These are phyloP conservation scores for Backusella liffmaniae DNA, from an alignment of 192 early-diverging fungal species.

Conservation along the genomic window DNA sequence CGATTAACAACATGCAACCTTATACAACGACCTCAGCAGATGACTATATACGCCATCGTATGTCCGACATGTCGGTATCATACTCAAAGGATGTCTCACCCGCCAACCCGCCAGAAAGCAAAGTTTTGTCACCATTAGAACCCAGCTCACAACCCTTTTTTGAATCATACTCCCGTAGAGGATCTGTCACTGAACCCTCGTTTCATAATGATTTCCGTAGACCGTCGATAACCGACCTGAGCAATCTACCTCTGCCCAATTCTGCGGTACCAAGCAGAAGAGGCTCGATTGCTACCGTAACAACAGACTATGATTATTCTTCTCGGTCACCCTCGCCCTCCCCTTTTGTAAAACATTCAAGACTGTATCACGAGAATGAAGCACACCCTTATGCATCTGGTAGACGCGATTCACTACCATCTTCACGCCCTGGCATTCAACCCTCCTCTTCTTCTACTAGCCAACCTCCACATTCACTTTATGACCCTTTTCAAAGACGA, in stretches of 20 bases:
- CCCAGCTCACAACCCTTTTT: slow-evolving; percentile 25
- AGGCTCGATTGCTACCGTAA: slow-evolving; percentile 29
- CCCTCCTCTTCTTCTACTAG: not conserved
- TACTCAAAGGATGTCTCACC: slow-evolving; percentile 15
- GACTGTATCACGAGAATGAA: not conserved
- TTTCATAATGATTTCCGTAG: slow-evolving; percentile 26
- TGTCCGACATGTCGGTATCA: slow-evolving; percentile 36
- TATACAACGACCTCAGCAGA: slow-evolving; percentile 26
- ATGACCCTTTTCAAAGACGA: slow-evolving; percentile 36
- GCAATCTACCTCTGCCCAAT: slow-evolving; percentile 29
- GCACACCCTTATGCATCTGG: slow-evolving; percentile 8
- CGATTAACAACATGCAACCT: slow-evolving; percentile 26
- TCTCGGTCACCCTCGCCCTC: slow-evolving; percentile 37
- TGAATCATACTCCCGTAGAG: slow-evolving; percentile 26
- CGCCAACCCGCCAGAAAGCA: slow-evolving; percentile 8
- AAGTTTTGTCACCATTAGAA: slow-evolving; percentile 30
- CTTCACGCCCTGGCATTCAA: not conserved
- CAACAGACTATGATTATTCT: slow-evolving; percentile 27
- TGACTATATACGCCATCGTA: slow-evolving; percentile 35
- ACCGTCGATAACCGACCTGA: slow-evolving; percentile 31
- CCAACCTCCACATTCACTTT: slow-evolving; percentile 11
- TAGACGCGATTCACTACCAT: slow-evolving; percentile 11
- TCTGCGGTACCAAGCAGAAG: slow-evolving; percentile 21
- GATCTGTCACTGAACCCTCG: slow-evolving; percentile 25
- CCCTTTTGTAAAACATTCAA: slow-evolving; percentile 19